Evolutionary conservation across 495 filamentous ascomycete species (phyloP).

Genomic region (Pyrenula massariospora): DNA sequence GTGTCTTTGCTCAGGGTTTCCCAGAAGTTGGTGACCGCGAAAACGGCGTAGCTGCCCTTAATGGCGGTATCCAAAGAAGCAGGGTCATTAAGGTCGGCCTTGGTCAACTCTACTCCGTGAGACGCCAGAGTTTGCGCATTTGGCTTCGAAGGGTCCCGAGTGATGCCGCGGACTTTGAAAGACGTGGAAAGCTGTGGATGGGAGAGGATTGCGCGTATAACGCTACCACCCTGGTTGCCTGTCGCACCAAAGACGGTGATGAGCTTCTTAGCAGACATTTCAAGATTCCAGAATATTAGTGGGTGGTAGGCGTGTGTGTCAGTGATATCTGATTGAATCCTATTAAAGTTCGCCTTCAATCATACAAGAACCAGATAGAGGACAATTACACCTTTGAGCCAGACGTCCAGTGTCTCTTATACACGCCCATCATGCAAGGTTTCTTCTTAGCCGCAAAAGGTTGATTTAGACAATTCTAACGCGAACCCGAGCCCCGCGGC

Average conservation of each 20-base stretch:
- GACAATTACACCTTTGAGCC: neutral
- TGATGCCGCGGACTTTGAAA: slow-evolving; percentile 43
- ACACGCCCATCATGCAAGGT: neutral
- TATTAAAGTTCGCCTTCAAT: neutral
- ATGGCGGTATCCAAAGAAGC: slow-evolving; percentile 27
- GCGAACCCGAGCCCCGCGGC: too few species aligned
- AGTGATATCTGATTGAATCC: neutral
- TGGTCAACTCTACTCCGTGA: slow-evolving; percentile 29
- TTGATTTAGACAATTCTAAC: neutral
- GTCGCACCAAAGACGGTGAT: slow-evolving; percentile 47
- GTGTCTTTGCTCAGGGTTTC: slow-evolving; percentile 27
- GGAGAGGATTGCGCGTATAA: slow-evolving; percentile 33
- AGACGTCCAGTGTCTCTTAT: neutral
- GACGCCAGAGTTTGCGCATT: slow-evolving; percentile 22
- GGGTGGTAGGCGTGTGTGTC: neutral
- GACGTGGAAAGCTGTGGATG: slow-evolving; percentile 28
- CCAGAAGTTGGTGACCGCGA: slow-evolving; percentile 41
- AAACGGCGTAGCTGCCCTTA: slow-evolving; percentile 31
- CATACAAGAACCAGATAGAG: neutral
- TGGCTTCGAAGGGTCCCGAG: slow-evolving; percentile 33
- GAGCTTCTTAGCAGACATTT: slow-evolving; percentile 17
- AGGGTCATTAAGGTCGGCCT: slow-evolving; percentile 28
- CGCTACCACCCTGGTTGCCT: slow-evolving; percentile 46
- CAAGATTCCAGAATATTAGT: neutral
- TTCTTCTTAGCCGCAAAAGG: neutral